Conservation (phyloP, 164 flowering plant species). For the Magnolia changhungtana region DNA sequence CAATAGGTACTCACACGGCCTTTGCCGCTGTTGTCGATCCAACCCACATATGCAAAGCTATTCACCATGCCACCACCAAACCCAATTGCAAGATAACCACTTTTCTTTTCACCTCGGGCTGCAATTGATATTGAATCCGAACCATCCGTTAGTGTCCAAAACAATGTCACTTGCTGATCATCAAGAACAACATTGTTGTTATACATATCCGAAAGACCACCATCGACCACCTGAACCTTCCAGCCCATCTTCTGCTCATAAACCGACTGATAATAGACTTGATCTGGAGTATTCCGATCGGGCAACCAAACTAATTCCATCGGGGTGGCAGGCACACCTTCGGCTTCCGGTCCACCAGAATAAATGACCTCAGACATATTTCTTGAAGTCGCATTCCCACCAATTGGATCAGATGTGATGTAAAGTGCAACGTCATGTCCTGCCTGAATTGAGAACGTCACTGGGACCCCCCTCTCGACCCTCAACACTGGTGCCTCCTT, state of each 20-base stretch:
- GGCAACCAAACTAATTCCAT: constrained; percentile 80
- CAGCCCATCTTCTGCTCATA: constrained; percentile 89
- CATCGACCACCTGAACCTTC: constrained; percentile 96
- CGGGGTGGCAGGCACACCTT: constrained; percentile 92
- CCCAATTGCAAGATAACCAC: constrained; percentile 91
- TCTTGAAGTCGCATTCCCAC: constrained; percentile 89
- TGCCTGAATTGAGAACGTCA: constrained; percentile 87
- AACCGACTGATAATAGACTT: constrained; percentile 77
- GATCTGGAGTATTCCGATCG: constrained; percentile 90
- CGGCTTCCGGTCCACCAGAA: constrained; percentile 80
- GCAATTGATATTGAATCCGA: constrained; percentile 72
- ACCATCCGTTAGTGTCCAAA: constrained; percentile 67
- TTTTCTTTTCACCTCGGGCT: constrained; percentile 88
- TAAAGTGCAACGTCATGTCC: constrained; percentile 95
- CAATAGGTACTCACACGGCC: constrained; percentile 80
- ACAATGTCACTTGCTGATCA: constrained; percentile 93
- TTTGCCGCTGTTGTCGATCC: constrained; percentile 67
- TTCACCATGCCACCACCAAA: constrained; percentile 86
- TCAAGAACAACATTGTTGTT: constrained; percentile 83
- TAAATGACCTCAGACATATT: constrained; percentile 68
- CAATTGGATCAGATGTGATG: constrained; percentile 82
- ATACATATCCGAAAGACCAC: constrained; percentile 95
- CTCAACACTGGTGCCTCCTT: constrained; percentile 87
- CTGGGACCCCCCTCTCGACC: constrained; percentile 94
- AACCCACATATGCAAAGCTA: constrained; percentile 91